Evolutionary conservation across 164 flowering plant genomes (phyloP), one percentile per base, ranked within the genome.

Genomic region (Malania oleifera): DNA sequence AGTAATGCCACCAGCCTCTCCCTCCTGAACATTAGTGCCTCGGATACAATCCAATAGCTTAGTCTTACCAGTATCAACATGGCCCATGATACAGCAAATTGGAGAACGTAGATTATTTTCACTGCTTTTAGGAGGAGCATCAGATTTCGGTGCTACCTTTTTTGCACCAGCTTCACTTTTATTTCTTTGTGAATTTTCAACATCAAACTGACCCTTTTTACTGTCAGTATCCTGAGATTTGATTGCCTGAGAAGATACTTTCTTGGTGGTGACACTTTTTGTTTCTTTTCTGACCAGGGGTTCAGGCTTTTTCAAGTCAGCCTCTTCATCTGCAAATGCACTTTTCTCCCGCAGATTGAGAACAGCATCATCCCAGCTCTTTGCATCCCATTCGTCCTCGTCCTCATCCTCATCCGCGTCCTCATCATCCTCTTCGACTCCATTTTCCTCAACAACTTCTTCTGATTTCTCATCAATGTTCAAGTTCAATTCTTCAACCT

Each of bases 1-100:
- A 2, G 99, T 95, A 63, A 95, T 95, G n/a, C 99, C 99, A 54
- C 99, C 99, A 57, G 99, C 99, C 73, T 95, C 99, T 58, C 99
- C 99, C 71, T 86, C 97, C 76, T 95, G 99, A 69, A 95, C 99
- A 77, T 95, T 91, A 44, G 99, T 95, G 40, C 99, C 86, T 52
- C 99, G 74, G 23, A 95, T 91, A 72, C 97, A 90, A 78, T 95
- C 99, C 57, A 95, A 80, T 51, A 95, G 79, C 75, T 95, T 95
- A 45, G 99, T 95, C 69, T 95, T 95, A 53, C 99, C 99, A 57
- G 99, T 95, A 73, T 95, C 99, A 60, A 95, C 99, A 73, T 95
- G 99, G 15, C 99, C 99, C 90, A 95, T 89, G 50, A 95, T 95
- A 66, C 99, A 95, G 77, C 99, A 95, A 46, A 95, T 95, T 52